Base-by-base conservation (phyloP, 805 yeast species). In the Pichia thaimueangensis region DNA sequence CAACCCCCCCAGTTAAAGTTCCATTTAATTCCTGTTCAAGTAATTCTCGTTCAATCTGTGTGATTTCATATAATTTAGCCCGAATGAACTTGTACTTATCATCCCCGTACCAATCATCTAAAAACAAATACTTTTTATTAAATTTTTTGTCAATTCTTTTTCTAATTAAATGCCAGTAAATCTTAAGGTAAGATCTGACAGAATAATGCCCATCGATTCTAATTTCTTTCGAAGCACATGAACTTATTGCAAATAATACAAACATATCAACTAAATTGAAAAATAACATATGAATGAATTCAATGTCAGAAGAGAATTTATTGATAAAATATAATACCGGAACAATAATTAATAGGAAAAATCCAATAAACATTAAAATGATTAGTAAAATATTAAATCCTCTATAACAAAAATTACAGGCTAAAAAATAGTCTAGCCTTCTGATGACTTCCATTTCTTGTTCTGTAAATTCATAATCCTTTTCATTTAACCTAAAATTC, bases 51-150 rank as follows among this genome's bases (percentile, higher is more conserved):
- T 32, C 25, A 17, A 27, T 30, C 24, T 37, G 13, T 11, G 20
- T 7, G 16, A 30, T 25, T 24, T 41, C 45, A 6, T 28, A 24
- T 20, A 50, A 35, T 35, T 48, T 48, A 6, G 35, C 27, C 17
- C 30, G 37, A 3, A 47, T 20, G n/a, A 37, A 49, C 17, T 35
- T 34, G 21, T 37, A 41, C 27, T 45, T 48, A 22, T 41, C 41
- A 36, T 50, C 53, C n/a, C 53, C 53, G 38, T 41, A 50, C 53
- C 52, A 50, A 39, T 48, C 50, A 42, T 50, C 43, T 10, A 48
- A 19, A 27, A 48, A 45, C 16, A 34, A 5, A 34, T 50, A 50
- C 10, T 33, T 19, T 13, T 35, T 29, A 20, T 37, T 25, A 30
- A 45, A 30, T n/a, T 9, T 21, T 8, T 3, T 13, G 16, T 29